Base-by-base conservation (phyloP, 2,329 filamentous ascomycete species). In the Hymenoscyphus repandus region DNA sequence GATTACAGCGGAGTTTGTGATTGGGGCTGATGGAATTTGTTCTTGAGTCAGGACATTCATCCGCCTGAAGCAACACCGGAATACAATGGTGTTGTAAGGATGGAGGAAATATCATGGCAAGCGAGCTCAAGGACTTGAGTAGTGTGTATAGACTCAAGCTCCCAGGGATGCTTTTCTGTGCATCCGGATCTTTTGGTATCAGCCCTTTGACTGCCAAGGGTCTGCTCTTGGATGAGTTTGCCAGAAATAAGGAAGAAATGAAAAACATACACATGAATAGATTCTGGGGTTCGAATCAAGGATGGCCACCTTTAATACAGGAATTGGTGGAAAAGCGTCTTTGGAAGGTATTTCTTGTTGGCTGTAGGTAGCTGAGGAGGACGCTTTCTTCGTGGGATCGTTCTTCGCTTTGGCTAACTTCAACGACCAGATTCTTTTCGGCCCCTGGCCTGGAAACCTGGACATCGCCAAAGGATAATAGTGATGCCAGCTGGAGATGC, bases 401-500 rank as follows among this genome's bases (percentile, higher is more conserved):
- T 9, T 9, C 7, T 7, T 34, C 7, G 32, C 32, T 9, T 34
- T 34, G n/a, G 32, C 32, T 34, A 34, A 34, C 9, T 3, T 20
- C 6, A 17, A 3, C n/a, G 12, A n/a, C n/a, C 31, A 45, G 43
- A 10, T 15, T 18, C n/a, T 45, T 45, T 36, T 15, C 32, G 17
- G 17, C 36, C 10, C 71, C 70, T 0, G 65, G 65, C 33, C 58
- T 75, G 12, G 62, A 67, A 4, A 63, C 54, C 0, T 74, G 72
- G 70, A 50, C 52, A 11, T 70, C 69, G 1, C 53, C 58, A 6
- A 51, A 56, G 2, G 59, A 58, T 3, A 56, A 65, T n/a, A 5
- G 65, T 71, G 6, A 61, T 74, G 5, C 69, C 79, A 18, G 61
- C 75, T 1, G 73, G 73, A 1, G 73, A 76, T 17, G 72, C 71